Evolutionary conservation across 2,329 filamentous ascomycete genomes (phyloP), one percentile per base, ranked within the genome.

Genomic region (Claviceps quebecensis): DNA sequence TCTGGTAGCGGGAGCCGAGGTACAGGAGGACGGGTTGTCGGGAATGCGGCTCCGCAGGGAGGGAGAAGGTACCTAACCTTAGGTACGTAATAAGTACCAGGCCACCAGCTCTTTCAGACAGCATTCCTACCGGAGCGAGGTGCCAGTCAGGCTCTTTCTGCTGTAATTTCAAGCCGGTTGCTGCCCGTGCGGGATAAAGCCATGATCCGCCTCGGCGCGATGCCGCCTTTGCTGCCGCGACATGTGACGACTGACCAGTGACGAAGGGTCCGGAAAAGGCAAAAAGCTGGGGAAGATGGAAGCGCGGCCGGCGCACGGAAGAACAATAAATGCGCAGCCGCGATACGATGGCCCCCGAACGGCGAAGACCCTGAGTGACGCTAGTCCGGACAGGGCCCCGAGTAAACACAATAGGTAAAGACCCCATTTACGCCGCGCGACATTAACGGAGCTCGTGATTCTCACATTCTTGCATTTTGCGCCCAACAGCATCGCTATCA

Each of bases 371-470:
- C 48, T 34, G 38, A 39, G 23, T 14, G 16, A 26, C 49, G 54
- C 61, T 63, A 63, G 53, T 47, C 61, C 55, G 16, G 41, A 54
- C 56, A 4, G 40, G 55, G 59, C 23, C 6, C 51, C 50, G 11
- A 63, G 60, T 65, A 64, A 65, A 65, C 63, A 65, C 59, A 55
- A 45, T 50, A 23, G 39, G 34, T 43, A 45, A 29, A 16, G 47
- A 37, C 34, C 13, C 38, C 39, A 14, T 48, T 34, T 45, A 48
- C 41, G 46, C 36, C 36, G 52, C 52, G 48, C 48, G 22, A 19
- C 41, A 34, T 16, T 16, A 44, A 16, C 16, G 22, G 19, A 14
- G 13, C 19, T 19, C 13, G 16, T 45, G 22, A 45, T 44, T 44
- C 41, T 44, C 23, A 5, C 22, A 44, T 44, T 45, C 44, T 34